phyloP scores from a whole-genome alignment of 345 rosid genomes.

The Boechera stricta region DNA sequence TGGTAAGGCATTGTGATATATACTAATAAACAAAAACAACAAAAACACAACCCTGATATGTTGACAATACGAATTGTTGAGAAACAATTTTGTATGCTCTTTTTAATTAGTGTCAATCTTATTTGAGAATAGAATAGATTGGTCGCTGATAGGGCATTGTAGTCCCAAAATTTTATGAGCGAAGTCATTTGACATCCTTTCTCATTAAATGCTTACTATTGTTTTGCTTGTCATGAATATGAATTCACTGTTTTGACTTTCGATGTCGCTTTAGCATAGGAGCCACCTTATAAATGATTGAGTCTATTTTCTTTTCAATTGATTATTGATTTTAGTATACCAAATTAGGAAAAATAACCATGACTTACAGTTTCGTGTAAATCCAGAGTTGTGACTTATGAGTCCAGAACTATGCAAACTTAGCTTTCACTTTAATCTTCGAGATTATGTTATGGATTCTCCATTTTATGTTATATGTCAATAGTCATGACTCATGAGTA shows the following conservation, averaged over 20 bases:
- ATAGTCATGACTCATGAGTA: not conserved
- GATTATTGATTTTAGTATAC: not conserved
- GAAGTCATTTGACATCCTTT: constrained; percentile 17
- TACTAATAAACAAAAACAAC: not conserved
- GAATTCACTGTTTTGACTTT: constrained; percentile 40
- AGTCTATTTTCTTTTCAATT: not conserved
- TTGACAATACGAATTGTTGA: not conserved
- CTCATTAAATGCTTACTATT: constrained; percentile 35
- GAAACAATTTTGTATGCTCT: constrained; percentile 1
- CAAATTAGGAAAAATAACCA: not conserved
- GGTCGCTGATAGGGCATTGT: constrained; percentile 31
- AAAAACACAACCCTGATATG: not conserved
- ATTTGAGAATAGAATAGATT: not conserved
- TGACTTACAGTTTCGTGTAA: not conserved
- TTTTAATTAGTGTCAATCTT: not conserved
- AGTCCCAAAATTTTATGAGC: constrained; percentile 32
- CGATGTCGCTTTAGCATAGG: constrained; percentile 13
- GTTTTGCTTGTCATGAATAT: constrained; percentile 35
- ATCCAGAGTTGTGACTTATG: not conserved
- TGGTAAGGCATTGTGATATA: constrained; percentile 10
- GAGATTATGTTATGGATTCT: not conserved
- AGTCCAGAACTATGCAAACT: not conserved
- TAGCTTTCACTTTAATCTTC: constrained; percentile 3
- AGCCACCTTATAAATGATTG: constrained; percentile 34
- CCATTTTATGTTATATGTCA: not conserved